Percentiles rank a stretch among this genome's conserved stretches.
Conservation (phyloP, 2,329 filamentous ascomycete genomes). For the Colletotrichum endophyticum region DNA sequence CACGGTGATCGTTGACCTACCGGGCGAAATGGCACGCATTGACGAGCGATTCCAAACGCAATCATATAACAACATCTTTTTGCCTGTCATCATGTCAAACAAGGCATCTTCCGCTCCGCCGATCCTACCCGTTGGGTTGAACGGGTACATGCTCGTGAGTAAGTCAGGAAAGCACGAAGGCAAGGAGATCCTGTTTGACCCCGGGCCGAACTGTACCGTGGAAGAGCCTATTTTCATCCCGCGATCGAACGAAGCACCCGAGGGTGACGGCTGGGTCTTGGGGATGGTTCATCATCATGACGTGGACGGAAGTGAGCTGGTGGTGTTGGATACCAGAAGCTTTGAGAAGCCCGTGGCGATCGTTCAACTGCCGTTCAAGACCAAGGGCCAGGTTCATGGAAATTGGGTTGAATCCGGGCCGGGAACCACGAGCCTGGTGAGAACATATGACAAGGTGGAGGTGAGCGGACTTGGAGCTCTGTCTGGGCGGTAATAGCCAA, state of each 20-base stretch:
- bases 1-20: conserved; percentile 36
- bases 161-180: not conserved
- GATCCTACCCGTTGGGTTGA: conserved; percentile 36
- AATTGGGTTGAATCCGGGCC: conserved; percentile 30
- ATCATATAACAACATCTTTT: conserved; percentile 41
- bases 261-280: conserved; percentile 48
- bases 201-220: conserved; percentile 31
- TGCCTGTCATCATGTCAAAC: conserved; percentile 39
- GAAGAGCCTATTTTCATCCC: conserved; percentile 51
- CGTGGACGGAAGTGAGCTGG: not conserved
- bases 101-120: not conserved
- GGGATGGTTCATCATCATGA: conserved; percentile 30
- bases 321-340: conserved; percentile 41
- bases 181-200: not conserved
- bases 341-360: conserved; percentile 41
- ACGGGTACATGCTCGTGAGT: not conserved
- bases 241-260: conserved; percentile 30
- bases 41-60: conserved; percentile 46
- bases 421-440: not conserved
- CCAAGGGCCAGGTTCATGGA: conserved; percentile 33
- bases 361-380: conserved; percentile 39
- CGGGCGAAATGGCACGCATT: conserved; percentile 47
- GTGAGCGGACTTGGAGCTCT: not conserved
- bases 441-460: not conserved
- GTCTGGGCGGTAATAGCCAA: not conserved